Conservation (phyloP, 768 basidiomycete genomes). For the Cystofilobasidium bisporidii region DNA sequence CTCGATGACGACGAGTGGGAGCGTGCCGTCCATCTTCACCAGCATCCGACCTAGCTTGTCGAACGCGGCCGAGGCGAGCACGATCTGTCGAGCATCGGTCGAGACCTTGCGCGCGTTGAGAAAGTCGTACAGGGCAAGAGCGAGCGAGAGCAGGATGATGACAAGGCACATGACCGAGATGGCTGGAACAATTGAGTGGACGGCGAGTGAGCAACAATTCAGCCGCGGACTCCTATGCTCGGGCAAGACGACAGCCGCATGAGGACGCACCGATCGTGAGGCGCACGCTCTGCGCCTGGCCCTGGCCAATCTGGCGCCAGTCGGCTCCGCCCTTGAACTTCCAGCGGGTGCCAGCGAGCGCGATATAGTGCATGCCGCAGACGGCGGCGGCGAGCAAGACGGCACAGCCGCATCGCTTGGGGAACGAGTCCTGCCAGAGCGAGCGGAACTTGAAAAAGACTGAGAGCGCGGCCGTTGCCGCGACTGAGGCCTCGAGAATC, state of each 20-base stretch:
- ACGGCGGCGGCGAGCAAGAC: constrained; percentile 38
- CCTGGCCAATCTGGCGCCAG: constrained; percentile 30
- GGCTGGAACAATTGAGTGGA: constrained; percentile 28
- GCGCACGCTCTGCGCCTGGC: constrained; percentile 32
- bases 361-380: constrained; percentile 42
- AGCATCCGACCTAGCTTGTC: constrained; percentile 39
- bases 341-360: constrained; percentile 39
- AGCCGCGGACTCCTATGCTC: not conserved
- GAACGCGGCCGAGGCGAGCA: constrained; percentile 39
- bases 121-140: constrained; percentile 35
- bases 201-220: not conserved
- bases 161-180: constrained; percentile 41
- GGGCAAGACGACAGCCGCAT: not conserved
- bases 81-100: constrained; percentile 36
- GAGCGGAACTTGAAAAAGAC: constrained; percentile 39
- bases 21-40: constrained; percentile 38
- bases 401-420: constrained; percentile 36
- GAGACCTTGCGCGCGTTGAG: constrained; percentile 30
- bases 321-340: not conserved
- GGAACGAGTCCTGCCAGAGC: constrained; percentile 40
- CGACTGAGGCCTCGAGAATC: constrained; percentile 38
- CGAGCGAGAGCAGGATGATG: constrained; percentile 36
- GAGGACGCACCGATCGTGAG: constrained; percentile 36
- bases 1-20: constrained; percentile 41
- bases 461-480: constrained; percentile 38